These are phyloP conservation scores for Mycena chlorophos DNA, from an alignment of 768 basidiomycete species.

Conservation along the genomic window DNA sequence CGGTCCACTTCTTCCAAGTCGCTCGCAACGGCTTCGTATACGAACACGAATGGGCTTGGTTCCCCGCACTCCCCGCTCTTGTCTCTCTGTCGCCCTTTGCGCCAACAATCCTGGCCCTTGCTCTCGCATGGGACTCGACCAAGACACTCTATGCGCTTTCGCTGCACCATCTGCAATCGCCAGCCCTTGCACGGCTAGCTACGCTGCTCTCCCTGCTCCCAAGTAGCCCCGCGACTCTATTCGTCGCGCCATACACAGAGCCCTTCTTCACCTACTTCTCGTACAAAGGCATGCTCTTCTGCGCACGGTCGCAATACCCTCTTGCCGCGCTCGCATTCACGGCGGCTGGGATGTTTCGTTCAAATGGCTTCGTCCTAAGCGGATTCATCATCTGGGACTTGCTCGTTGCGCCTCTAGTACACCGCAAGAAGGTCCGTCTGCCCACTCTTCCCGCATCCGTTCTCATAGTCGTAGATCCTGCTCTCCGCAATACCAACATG, in stretches of 20 bases:
- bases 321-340: conserved; percentile 61
- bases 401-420: conserved; percentile 54
- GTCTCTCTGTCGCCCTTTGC: conserved; percentile 30
- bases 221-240: conserved; percentile 74
- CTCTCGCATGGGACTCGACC: conserved; percentile 43
- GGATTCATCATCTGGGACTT: conserved; percentile 81
- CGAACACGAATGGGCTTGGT: conserved; percentile 89
- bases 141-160: conserved; percentile 60
- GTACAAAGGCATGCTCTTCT: conserved; percentile 71
- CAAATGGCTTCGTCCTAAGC: conserved; percentile 75
- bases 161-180: conserved; percentile 52
- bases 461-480: conserved; percentile 32
- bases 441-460: neutral
- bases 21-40: conserved; percentile 56
- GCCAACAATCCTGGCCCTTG: conserved; percentile 33
- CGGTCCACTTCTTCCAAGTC: conserved; percentile 74
- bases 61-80: conserved; percentile 64
- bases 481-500: conserved; percentile 36
- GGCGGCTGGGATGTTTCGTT: conserved; percentile 65
- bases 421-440: conserved; percentile 34
- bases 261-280: conserved; percentile 84
- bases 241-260: conserved; percentile 76
- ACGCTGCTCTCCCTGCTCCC: conserved; percentile 73
- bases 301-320: conserved; percentile 50
- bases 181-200: conserved; percentile 59